Percentiles rank a stretch among this genome's conserved stretches.
phyloP scores from a whole-genome alignment of 345 rosid genomes.

The Populus ilicifolia region DNA sequence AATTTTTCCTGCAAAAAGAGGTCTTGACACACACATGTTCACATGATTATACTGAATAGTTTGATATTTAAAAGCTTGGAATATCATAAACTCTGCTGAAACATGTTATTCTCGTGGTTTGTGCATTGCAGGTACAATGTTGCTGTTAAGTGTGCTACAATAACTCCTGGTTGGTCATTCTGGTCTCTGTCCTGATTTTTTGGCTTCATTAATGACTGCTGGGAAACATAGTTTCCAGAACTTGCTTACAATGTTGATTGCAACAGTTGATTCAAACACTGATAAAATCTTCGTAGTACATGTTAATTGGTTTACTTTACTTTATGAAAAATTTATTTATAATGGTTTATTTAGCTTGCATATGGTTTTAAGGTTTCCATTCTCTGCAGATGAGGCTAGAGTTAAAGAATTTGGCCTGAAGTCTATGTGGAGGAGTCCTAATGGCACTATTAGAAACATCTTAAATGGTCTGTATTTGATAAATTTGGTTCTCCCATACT shows the following conservation, averaged over 20 bases:
- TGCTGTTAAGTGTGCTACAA: constrained; percentile 96
- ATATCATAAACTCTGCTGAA: too few relatives aligned
- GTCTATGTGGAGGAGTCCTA: constrained; percentile 96
- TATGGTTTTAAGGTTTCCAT: background rate
- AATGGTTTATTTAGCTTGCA: background rate
- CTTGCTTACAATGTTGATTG: background rate
- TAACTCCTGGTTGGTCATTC: constrained; percentile 76
- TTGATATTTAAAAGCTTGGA: too few relatives aligned
- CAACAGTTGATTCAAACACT: background rate
- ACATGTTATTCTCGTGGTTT: background rate
- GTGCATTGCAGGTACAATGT: constrained; percentile 70
- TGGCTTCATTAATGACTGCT: background rate
- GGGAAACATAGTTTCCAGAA: background rate
- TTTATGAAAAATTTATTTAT: too few relatives aligned
- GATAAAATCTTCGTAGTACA: background rate
- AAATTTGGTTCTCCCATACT: background rate
- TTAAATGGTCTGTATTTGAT: constrained; percentile 59
- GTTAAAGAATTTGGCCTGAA: constrained; percentile 89
- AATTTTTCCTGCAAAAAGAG: background rate
- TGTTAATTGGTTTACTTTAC: background rate
- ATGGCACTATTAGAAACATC: constrained; percentile 97
- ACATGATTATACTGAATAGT: background rate
- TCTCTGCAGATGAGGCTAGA: constrained; percentile 80
- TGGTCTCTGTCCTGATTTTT: background rate
- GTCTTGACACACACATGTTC: too few relatives aligned